Conservation (phyloP, 306 rosid species). For the Castanea crenata region DNA sequence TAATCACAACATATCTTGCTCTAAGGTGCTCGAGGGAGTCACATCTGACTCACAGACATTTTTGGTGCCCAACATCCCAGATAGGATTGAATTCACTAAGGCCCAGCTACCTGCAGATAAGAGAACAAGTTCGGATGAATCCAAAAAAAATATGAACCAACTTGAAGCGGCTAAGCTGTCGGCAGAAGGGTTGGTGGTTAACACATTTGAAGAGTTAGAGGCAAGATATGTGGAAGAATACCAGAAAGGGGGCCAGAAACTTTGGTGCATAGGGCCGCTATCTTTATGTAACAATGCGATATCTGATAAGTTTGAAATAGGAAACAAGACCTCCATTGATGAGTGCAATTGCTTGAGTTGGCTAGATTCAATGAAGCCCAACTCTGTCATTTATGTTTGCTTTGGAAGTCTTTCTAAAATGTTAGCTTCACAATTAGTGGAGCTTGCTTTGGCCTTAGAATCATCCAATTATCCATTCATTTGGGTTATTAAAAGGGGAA, state of each 20-base stretch:
- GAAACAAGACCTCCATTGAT: conserved; percentile 34
- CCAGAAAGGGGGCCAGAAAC: conserved; percentile 19
- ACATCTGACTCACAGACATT: conserved; percentile 37
- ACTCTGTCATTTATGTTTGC: conserved; percentile 43
- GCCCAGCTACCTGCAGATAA: conserved; percentile 25
- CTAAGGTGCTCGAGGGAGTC: conserved; percentile 27
- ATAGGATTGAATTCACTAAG: conserved; percentile 40
- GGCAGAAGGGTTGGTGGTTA: conserved; percentile 45
- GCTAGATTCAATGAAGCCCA: conserved; percentile 40
- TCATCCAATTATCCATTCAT: conserved; percentile 8
- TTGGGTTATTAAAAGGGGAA: too few species aligned
- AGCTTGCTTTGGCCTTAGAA: conserved; percentile 56
- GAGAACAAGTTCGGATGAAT: not conserved
- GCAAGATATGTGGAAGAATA: conserved; percentile 26
- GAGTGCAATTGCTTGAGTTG: conserved; percentile 33
- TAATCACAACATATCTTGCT: conserved; percentile 28
- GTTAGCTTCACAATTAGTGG: conserved; percentile 32
- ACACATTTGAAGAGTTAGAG: conserved; percentile 64
- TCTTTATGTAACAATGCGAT: conserved; percentile 35
- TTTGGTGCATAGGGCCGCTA: conserved; percentile 53
- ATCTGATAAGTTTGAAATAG: conserved; percentile 35
- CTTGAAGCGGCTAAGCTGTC: conserved; percentile 38
- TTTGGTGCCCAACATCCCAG: conserved; percentile 38
- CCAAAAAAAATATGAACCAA: conserved; percentile 12
- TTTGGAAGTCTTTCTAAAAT: conserved; percentile 51